Evolutionary conservation across 2,329 filamentous ascomycete species (phyloP), one percentile per base, ranked within the genome.

Genomic region (Penicillium sclerotigenum): DNA sequence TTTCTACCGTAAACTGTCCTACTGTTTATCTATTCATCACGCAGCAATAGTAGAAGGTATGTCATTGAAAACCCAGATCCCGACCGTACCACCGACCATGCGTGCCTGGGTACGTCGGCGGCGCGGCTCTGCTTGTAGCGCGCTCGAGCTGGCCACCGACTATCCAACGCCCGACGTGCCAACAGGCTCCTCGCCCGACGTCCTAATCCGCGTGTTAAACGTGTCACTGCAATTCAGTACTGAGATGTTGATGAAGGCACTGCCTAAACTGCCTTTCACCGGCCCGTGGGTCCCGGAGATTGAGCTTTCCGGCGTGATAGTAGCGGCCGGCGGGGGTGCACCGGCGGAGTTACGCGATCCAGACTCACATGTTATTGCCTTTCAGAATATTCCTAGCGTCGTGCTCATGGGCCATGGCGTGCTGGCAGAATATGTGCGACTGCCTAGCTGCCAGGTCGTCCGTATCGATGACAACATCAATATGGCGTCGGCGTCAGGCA

Each of bases 181-280:
- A 0, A 29, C 49, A 5, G 18, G 41, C 28, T 57, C 56, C 11
- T 64, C 61, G 11, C 16, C 52, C 22, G 60, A 64, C 36, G 54
- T 62, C 0, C 52, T 64, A 33, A 61, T 64, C 14, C 61, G 58
- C 43, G 58, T 62, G 14, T 64, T 60, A 22, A 49, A 64, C 34
- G 61, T 61, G 14, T 53, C 61, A 22, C 50, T 64, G 6, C 60
- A 57, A 20, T 54, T 47, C 42, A 64, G 52, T 22, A 53, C 34
- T 13, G 53, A 60, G 41, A 2, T 53, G 5, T 4, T 48, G 1
- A 47, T 64, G 36, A 57, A 58, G 4, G 31, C 20, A 4, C 33
- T 62, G 8, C 61, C 61, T 1, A 43, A 29, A 11, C 42, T 62
- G 5, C 56, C 59, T 13, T 46, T 64, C 18, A 57, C 53, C 31